Percentiles rank a stretch among this genome's conserved stretches.
These are phyloP conservation scores for Debaryomyces nepalensis DNA, from an alignment of 1,139 yeast genomes.

Conservation along the genomic window DNA sequence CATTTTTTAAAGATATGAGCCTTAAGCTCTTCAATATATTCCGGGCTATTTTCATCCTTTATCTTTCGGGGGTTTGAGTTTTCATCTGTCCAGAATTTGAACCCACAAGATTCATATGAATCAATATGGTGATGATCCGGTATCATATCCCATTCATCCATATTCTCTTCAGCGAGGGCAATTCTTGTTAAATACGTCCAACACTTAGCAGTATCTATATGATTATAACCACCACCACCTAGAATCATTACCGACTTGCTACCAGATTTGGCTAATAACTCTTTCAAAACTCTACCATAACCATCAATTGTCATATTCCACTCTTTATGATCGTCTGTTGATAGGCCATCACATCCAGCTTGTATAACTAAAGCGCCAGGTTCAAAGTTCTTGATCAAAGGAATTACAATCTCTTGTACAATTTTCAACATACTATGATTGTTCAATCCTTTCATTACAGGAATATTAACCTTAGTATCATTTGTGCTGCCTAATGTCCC, in stretches of 20 bases:
- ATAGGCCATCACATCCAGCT: conserved; percentile 75
- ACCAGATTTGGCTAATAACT: conserved; percentile 32
- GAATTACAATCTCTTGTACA: conserved; percentile 46
- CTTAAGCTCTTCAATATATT: conserved; percentile 24
- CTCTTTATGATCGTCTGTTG: conserved; percentile 57
- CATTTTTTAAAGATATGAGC: conserved; percentile 16
- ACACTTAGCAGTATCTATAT: conserved; percentile 63
- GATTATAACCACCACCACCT: conserved; percentile 84
- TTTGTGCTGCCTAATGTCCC: conserved; percentile 45
- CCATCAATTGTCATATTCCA: conserved; percentile 72
- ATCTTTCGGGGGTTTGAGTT: conserved; percentile 34
- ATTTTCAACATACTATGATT: conserved; percentile 49
- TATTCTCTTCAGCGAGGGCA: conserved; percentile 20
- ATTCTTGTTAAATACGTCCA: conserved; percentile 62
- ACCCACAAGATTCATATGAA: conserved; percentile 50
- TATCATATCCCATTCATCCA: conserved; percentile 39
- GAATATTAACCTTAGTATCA: conserved; percentile 55
- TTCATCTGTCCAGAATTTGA: conserved; percentile 52
- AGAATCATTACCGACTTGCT: conserved; percentile 49
- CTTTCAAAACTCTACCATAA: conserved; percentile 39
- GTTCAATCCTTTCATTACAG: conserved; percentile 58
- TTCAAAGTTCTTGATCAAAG: conserved; percentile 38
- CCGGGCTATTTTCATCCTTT: conserved; percentile 44
- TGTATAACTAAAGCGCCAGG: conserved; percentile 67
- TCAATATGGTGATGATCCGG: conserved; percentile 58